Conservation (phyloP, 2,329 filamentous ascomycete genomes). For the Ilyonectria robusta region DNA sequence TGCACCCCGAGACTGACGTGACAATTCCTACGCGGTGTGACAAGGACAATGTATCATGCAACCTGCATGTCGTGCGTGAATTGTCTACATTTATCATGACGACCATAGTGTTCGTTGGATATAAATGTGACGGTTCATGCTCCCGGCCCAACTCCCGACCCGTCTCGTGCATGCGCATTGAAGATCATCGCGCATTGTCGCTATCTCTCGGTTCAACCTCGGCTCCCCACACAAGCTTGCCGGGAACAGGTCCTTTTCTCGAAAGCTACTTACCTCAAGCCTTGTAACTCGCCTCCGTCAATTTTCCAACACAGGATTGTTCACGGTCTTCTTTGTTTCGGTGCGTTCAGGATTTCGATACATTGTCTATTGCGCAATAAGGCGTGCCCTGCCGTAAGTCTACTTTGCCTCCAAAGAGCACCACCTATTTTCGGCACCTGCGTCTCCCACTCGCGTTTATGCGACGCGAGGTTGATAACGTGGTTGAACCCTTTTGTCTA, state of each 20-base stretch:
- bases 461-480: slow-evolving; percentile 26
- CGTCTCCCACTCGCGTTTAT: slow-evolving; percentile 26
- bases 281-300: slow-evolving; percentile 1
- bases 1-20: background rate
- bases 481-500: slow-evolving; percentile 14
- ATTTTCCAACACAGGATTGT: slow-evolving; percentile 7
- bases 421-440: slow-evolving; percentile 4
- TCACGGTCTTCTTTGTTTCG: slow-evolving; percentile 10
- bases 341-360: background rate
- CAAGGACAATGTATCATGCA: background rate
- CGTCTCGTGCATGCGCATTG: background rate
- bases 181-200: slow-evolving; percentile 1
- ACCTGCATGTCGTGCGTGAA: background rate
- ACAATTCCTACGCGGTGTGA: background rate
- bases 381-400: slow-evolving; percentile 16
- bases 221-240: slow-evolving; percentile 34
- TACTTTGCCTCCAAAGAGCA: background rate
- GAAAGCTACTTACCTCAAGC: slow-evolving; percentile 19
- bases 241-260: slow-evolving; percentile 16
- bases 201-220: slow-evolving; percentile 40
- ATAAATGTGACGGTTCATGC: background rate
- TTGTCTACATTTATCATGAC: background rate
- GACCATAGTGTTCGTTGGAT: background rate
- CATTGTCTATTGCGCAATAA: background rate
- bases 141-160: background rate